A percentile compares a stretch with the other conserved stretches of the same genome.
Evolutionary conservation across 129 eudicot species (phyloP).

Genomic region (Heracleum sosnowskyi): DNA sequence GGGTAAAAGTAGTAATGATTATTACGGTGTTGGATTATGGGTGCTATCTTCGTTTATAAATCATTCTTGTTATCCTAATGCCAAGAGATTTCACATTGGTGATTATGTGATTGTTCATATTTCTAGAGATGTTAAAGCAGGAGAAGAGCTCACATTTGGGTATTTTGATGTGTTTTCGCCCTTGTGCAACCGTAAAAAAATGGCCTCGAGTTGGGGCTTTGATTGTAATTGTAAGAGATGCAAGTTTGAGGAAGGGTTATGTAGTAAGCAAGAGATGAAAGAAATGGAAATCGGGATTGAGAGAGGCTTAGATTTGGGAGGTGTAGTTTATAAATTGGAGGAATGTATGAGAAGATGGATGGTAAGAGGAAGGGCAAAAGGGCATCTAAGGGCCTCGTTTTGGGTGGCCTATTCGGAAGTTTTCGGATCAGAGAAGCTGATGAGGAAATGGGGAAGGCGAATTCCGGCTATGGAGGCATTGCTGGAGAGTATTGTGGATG

Average conservation of each 20-base stretch:
- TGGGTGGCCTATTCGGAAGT: constrained; percentile 69
- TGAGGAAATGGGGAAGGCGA: constrained; percentile 75
- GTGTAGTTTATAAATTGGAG: constrained; percentile 54
- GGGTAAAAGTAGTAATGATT: constrained; percentile 51
- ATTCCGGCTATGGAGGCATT: constrained; percentile 54
- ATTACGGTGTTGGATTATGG: constrained; percentile 90
- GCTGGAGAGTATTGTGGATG: constrained; percentile 76
- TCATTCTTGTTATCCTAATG: constrained; percentile 89
- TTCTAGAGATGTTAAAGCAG: constrained; percentile 71
- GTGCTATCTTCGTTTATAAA: constrained; percentile 69
- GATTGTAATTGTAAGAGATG: constrained; percentile 73
- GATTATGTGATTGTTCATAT: constrained; percentile 71
- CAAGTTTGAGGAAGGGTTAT: constrained; percentile 44
- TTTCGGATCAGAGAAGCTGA: constrained; percentile 59
- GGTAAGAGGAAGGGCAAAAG: constrained; percentile 80
- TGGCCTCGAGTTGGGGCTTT: constrained; percentile 77
- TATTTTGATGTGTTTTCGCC: constrained; percentile 64
- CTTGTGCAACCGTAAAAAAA: constrained; percentile 43
- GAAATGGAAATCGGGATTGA: constrained; percentile 65
- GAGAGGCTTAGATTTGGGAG: constrained; percentile 59
- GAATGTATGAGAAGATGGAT: constrained; percentile 70
- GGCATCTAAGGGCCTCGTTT: constrained; percentile 79
- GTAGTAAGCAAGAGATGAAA: constrained; percentile 46
- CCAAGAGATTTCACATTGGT: constrained; percentile 66
- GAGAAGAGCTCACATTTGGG: constrained; percentile 92